Base-by-base conservation (phyloP, 2,329 filamentous ascomycete genomes). In the Furcasterigmium sp. region DNA sequence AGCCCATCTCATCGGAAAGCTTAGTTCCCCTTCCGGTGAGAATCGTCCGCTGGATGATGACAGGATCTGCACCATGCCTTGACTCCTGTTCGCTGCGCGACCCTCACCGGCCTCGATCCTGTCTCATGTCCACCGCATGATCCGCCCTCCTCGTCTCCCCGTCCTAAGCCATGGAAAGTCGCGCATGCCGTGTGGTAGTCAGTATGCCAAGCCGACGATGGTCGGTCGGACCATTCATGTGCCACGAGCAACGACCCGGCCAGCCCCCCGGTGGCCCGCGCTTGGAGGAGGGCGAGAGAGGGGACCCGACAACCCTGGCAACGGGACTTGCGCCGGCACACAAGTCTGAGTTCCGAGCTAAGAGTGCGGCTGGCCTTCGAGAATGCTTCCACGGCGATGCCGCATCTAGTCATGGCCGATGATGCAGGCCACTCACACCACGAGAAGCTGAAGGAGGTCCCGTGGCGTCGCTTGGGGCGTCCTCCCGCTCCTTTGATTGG, bases 111-210 rank as follows among this genome's bases (percentile, higher is more conserved):
- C n/a, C n/a, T n/a, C n/a, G n/a, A n/a, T n/a, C n/a, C 9, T 17
- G 32, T 35, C 32, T 35, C 32, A n/a, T n/a, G n/a, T n/a, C n/a
- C n/a, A 35, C 32, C 32, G 32, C 32, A 35, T 35, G 32, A 35
- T 35, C 29, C 11, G 23, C 23, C 23, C 23, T 9, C 32, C 15
- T 32, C 29, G 17, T 32, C 29, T 32, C 29, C 7, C 29, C 14
- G 14, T 15, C 13, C 4, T 13, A n/a, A 30, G 10, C 28, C 11
- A 30, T 11, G 11, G n/a, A 35, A 35, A 35, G 32, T 35, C 32
- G 32, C 32, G 32, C 32, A 35, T 9, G 11, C 32, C 32, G 32
- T 26, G 23, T 11, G 7, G 11, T 7, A 17, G 11, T 9, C 15
- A n/a, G n/a, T 17, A 35, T 17, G 32, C 32, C 32, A 35, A 35